Evolutionary conservation across 1,139 yeast genomes (phyloP), one percentile per base, ranked within the genome.

Genomic region (Taphrina pruni): DNA sequence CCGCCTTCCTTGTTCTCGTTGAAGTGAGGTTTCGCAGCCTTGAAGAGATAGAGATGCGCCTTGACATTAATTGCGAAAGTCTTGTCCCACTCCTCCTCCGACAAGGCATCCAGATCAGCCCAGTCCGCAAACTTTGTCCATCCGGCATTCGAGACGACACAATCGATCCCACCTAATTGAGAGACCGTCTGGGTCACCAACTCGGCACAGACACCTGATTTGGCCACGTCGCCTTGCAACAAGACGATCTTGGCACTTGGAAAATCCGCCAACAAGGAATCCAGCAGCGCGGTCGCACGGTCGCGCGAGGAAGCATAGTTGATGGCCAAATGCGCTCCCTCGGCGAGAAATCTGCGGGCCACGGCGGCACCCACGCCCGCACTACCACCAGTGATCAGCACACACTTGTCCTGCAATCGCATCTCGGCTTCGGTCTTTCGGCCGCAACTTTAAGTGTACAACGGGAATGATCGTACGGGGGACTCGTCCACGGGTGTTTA

Each of bases 1-100:
- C 83, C 83, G 20, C 82, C 82, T 12, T 77, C 79, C 12, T 70
- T 74, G 69, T 77, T 78, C 41, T 73, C 70, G 55, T 77, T 79
- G 62, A 80, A 76, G 39, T 74, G 71, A 21, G 76, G 76, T 73
- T 78, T 78, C 41, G 80, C 80, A 0, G 77, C 80, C 51, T 78
- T 75, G 73, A 78, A 79, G 57, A 81, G 74, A 67, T 72, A 79
- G 68, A 78, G 80, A 72, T 81, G 83, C 1, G 81, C 72, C 73
- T 74, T 73, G 46, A 74, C 74, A 60, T 74, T 74, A 54, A 74
- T 78, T 45, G 74, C 73, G 69, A 74, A 77, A 26, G 78, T 75
- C 26, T 73, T 74, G 72, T 79, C 81, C 80, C 81, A 79, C 43
- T 78, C 73, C 58, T 77, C 78, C 26, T 78, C 79, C 52, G 77